A percentile compares a stretch with the other conserved stretches of the same genome.
These are phyloP conservation scores for Exophiala sideris DNA, from an alignment of 2,329 filamentous ascomycete species.

Conservation along the genomic window DNA sequence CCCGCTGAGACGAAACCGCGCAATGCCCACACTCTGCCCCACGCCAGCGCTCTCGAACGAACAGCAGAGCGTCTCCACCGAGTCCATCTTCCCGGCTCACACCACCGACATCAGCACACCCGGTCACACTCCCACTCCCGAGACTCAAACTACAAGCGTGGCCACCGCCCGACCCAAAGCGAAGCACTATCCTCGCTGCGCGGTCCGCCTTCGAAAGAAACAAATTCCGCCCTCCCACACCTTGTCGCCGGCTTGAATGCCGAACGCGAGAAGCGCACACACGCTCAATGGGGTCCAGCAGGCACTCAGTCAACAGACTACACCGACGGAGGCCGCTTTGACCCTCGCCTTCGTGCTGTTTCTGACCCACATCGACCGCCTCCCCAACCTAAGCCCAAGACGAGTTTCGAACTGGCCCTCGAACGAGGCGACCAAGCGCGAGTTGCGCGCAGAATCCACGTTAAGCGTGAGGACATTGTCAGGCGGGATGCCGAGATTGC, in stretches of 20 bases:
- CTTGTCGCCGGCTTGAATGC: constrained; percentile 21
- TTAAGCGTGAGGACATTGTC: constrained; percentile 14
- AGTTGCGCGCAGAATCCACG: constrained; percentile 17
- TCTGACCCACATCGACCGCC: constrained; percentile 11
- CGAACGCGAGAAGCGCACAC: constrained; percentile 15
- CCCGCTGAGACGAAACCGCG: constrained; percentile 15
- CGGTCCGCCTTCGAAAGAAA: constrained; percentile 8
- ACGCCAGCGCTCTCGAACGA: constrained; percentile 11
- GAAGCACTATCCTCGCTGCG: constrained; percentile 14
- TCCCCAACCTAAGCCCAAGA: constrained; percentile 12
- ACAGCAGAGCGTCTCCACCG: constrained; percentile 16
- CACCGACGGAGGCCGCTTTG: constrained; percentile 13
- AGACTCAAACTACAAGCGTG: constrained; percentile 3
- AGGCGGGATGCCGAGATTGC: constrained; percentile 17
- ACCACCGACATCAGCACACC: constrained; percentile 8
- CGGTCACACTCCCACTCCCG: constrained; percentile 12
- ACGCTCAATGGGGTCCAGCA: constrained; percentile 6
- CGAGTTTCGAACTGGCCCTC: constrained; percentile 14
- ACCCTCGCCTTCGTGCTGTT: constrained; percentile 12
- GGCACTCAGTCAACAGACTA: constrained; percentile 9
- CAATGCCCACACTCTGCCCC: constrained; percentile 7
- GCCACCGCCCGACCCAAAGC: constrained; percentile 19
- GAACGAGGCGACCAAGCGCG: constrained; percentile 20
- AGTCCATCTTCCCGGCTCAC: constrained; percentile 19
- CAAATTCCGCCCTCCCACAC: constrained; percentile 14